phyloP scores from a whole-genome alignment of 805 yeast genomes.

The Millerago galiae region DNA sequence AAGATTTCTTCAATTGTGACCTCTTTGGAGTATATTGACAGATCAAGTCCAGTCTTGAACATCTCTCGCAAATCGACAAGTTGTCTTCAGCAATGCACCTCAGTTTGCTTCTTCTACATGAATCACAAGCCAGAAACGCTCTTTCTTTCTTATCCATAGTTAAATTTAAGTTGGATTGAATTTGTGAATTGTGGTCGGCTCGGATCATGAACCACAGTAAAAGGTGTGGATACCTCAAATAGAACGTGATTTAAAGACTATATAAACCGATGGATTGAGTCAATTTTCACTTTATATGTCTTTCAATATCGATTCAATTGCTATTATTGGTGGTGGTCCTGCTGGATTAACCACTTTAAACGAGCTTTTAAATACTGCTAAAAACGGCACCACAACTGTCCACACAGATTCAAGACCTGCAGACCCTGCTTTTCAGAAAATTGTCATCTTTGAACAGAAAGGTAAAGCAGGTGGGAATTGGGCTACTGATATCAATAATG shows the following conservation, averaged over 20 bases:
- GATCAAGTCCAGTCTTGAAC: constrained; percentile 4
- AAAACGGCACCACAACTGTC: constrained; percentile 26
- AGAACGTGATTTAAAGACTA: no score
- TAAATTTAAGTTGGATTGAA: no score
- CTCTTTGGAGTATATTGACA: constrained; percentile 13
- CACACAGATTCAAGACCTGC: neutral
- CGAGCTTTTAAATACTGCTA: constrained; percentile 26
- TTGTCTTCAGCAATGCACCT: constrained; percentile 5
- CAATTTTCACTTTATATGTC: no score
- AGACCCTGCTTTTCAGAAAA: constrained; percentile 24
- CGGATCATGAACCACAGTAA: no score
- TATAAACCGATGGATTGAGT: no score
- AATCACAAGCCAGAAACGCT: constrained; percentile 14
- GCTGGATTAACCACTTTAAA: constrained; percentile 29
- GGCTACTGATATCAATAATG: constrained; percentile 22
- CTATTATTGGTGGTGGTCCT: constrained; percentile 33
- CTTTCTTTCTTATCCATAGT: constrained; percentile 4
- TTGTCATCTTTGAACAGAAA: constrained; percentile 38
- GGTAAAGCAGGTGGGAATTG: constrained; percentile 37
- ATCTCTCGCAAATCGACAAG: constrained; percentile 8
- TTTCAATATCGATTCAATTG: constrained; percentile 22
- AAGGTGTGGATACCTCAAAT: no score
- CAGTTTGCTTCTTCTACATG: constrained; percentile 11
- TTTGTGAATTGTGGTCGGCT: no score
- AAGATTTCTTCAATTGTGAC: constrained; percentile 10